Base-by-base conservation (phyloP, 202 grass and related monocot species). In the Carex arenaria region DNA sequence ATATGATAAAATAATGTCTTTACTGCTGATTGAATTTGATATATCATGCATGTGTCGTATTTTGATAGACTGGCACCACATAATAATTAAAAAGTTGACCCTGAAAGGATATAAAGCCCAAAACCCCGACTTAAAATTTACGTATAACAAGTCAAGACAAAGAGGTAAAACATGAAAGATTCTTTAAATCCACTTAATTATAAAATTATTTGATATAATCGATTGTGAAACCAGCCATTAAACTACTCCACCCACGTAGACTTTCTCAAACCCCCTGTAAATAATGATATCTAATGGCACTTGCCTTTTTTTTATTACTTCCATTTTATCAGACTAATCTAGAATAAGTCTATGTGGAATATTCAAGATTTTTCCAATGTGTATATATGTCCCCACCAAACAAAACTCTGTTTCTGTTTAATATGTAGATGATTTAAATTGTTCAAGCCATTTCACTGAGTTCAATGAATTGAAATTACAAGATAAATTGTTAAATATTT, bases 261-360 rank as follows among this genome's bases (percentile, higher is more conserved):
- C 19, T 64, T 34, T 40, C 19, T 52, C 79, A 51, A 54, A 23
- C 42, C 38, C 40, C 79, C 12, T 67, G 23, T 49, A 65, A 82
- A 49, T 51, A 6, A 9, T 22, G 45, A 81, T 81, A 67, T 82
- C 79, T 82, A 82, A 82, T 82, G 62, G 42, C 79, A 82, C 79
- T 82, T 66, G 7, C 7, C 12, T 3, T 4, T 55, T 22, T 54
- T 67, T 54, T 64, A 55, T 49, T 82, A 3, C 0, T 32, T 11
- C 22, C 3, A 4, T 31, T 82, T 68, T 34, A 82, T 23, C 28
- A 18, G 5, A 82, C 11, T 55, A 23, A 10, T 66, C 64, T 65
- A 82, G 13, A 82, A 66, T 82, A 34, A 34, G 45, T 52, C 22
- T 64, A 49, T 43, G 26, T 26, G 26, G 60, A 82, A 67, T 82